Evolutionary conservation across 768 basidiomycete species (phyloP), one percentile per base, ranked within the genome.

Genomic region (Tylopilus subfusipes): DNA sequence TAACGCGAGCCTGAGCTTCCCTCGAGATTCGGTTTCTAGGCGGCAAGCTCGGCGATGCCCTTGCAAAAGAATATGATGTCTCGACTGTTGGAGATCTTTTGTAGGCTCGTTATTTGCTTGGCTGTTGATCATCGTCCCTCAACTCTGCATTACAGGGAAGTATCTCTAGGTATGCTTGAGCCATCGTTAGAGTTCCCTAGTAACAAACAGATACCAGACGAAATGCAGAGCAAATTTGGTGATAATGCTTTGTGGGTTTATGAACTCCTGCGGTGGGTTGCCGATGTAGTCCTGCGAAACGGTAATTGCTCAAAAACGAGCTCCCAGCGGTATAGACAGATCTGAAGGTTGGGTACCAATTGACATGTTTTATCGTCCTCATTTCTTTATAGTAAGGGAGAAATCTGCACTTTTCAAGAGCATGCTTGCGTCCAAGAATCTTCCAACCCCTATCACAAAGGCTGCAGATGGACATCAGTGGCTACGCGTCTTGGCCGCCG

Each of bases 391-490:
- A 96, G 95, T 98, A 33, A 93, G 91, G 64, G 90, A 92, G 65
- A 92, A 92, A 69, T 78, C 85, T 16, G 74, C 78, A 0, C 72
- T 88, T 29, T 86, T 82, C 57, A 98, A 97, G 75, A 93, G 90
- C 63, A 98, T 98, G 96, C 74, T 93, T 50, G 92, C 93, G 0
- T 88, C 93, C n/a, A 99, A 99, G 70, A 98, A 98, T 64, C 80
- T 98, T 22, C 84, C 87, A 0, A 82, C 84, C 31, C 82, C 89
- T 0, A 83, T 98, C 22, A 88, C 79, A 7, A 86, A 83, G 39
- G 72, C 80, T 14, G 76, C 82, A 3, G 86, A 94, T 55, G 95
- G 93, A 1, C 78, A 82, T 42, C 91, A 93, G 52, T 98, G 97
- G 97, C 82, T 99, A 43, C 79, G 88, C 11, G 87, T 98, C 11